Base-by-base conservation (phyloP, 2,329 filamentous ascomycete species). In the Bipolaris gigantea region DNA sequence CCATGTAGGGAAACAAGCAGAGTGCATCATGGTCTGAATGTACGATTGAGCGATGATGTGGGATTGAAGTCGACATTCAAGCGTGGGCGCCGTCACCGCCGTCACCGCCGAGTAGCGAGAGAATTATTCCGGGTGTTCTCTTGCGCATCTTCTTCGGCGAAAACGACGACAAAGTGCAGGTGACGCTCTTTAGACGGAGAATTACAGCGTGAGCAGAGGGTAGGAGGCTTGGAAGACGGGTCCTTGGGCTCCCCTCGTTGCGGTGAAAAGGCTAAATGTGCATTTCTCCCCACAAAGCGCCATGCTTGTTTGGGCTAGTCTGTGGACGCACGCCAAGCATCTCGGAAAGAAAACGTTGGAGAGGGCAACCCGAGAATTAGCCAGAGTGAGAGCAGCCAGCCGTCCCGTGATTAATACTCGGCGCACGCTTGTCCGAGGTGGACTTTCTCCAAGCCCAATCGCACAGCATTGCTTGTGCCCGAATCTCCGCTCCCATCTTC, bases 261-360 rank as follows among this genome's bases (percentile, higher is more conserved):
- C 45, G 54, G 48, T 57, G 54, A 62, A 65, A 67, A 62, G 67
- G 67, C 62, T 71, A 68, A 69, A 70, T 60, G 51, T 48, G 40
- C 41, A 25, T 40, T 45, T 32, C 16, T 42, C 62, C 61, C 67
- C 64, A 59, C 64, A 62, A 53, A 41, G 32, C 48, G 41, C 62
- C 56, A 64, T 33, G 19, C 19, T 33, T 4, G 19, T 32, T 16
- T 53, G 19, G 48, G 53, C 45, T 59, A 59, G 58, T 43, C 49
- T 25, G 38, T 39, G 23, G 39, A 39, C 18, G 30, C 30, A 11
- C 40, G 55, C 57, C 56, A 51, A 51, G 50, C 46, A 55, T 60
- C 52, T 41, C 44, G 40, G 53, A 61, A 62, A 53, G 60, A 56
- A 53, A 61, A 55, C 36, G 27, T 47, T 48, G 47, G 47, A 50